phyloP scores from a whole-genome alignment of 2,329 filamentous ascomycete species.

The Sarocladium kiliense region DNA sequence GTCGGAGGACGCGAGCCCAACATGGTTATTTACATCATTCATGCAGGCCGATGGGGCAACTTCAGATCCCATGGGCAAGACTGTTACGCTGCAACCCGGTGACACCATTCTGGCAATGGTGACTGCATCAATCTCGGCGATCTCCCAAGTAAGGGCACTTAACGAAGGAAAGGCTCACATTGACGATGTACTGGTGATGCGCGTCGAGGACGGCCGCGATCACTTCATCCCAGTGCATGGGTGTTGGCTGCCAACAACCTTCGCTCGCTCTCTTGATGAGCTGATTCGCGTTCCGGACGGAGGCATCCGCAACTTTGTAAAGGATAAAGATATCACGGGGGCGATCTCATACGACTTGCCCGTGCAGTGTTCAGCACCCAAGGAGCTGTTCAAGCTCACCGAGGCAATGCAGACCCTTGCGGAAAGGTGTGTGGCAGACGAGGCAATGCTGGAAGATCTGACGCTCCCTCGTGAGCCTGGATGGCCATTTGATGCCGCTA shows the following conservation, averaged over 20 bases:
- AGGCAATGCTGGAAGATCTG: constrained; percentile 54
- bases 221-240: constrained; percentile 83
- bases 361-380: constrained; percentile 74
- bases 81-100: constrained; percentile 73
- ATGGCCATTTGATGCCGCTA: constrained; percentile 53
- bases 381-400: constrained; percentile 84
- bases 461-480: constrained; percentile 47
- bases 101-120: constrained; percentile 72
- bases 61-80: constrained; percentile 28
- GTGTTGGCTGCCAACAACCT: constrained; percentile 73
- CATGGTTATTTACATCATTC: constrained; percentile 70
- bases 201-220: constrained; percentile 78
- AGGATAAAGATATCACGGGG: constrained; percentile 32
- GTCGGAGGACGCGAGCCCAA: constrained; percentile 35
- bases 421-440: constrained; percentile 54
- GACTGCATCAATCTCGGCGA: constrained; percentile 58
- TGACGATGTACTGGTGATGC: constrained; percentile 83
- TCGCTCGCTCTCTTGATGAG: constrained; percentile 83
- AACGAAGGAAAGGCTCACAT: constrained; percentile 63
- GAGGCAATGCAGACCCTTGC: constrained; percentile 63
- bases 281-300: constrained; percentile 81
- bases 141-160: constrained; percentile 60
- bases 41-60: constrained; percentile 34
- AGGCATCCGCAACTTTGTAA: constrained; percentile 57
- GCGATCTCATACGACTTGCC: constrained; percentile 51